These are phyloP conservation scores for Chenopodium suecicum DNA, from an alignment of 148 eudicot species.

Conservation along the genomic window DNA sequence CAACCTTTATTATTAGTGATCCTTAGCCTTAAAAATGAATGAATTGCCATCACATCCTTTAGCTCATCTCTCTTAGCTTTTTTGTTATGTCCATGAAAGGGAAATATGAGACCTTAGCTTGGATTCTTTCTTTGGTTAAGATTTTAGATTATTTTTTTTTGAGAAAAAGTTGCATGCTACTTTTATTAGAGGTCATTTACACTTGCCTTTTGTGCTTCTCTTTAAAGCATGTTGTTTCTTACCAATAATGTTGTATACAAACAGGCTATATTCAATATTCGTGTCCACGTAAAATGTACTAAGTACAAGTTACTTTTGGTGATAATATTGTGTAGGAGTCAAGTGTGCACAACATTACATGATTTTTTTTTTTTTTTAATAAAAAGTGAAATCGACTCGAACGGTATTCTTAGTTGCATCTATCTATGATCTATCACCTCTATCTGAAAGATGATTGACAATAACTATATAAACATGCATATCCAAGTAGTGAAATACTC, in stretches of 20 bases:
- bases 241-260: constrained; percentile 15
- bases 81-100: constrained; percentile 22
- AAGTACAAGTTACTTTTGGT: neutral
- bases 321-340: neutral
- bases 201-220: constrained; percentile 9
- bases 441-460: no score
- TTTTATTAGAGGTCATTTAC: constrained; percentile 17
- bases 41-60: neutral
- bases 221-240: constrained; percentile 10
- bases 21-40: constrained; percentile 2
- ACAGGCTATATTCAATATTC: neutral
- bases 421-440: no score
- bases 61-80: neutral
- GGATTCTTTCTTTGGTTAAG: constrained; percentile 24
- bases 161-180: neutral
- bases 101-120: constrained; percentile 17
- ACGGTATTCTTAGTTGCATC: no score
- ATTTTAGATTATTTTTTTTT: neutral
- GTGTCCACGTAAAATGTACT: neutral
- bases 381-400: no score
- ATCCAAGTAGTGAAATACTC: neutral
- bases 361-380: no score
- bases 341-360: no score
- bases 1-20: constrained; percentile 28
- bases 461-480: no score